Evolutionary conservation across 2,329 filamentous ascomycete genomes (phyloP).

Genomic region (Didymella glomerata): DNA sequence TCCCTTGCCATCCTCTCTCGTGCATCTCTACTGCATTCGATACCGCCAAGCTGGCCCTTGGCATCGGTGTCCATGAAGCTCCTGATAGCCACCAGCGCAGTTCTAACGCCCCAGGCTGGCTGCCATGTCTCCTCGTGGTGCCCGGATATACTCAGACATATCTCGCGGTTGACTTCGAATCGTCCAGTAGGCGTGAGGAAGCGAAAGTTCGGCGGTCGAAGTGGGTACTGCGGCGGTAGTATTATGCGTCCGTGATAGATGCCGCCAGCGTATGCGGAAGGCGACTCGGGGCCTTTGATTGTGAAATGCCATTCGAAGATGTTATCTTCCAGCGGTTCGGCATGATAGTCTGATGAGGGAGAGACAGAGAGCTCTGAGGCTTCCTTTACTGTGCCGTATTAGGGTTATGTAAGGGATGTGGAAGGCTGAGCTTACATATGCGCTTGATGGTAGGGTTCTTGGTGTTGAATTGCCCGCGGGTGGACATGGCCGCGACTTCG

Average conservation of each 20-base stretch:
- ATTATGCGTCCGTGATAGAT: slow-evolving; percentile 97
- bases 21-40: slow-evolving; percentile 74
- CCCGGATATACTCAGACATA: slow-evolving; percentile 90
- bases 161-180: slow-evolving; percentile 96
- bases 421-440: slow-evolving; percentile 67
- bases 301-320: slow-evolving; percentile 99
- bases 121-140: slow-evolving; percentile 99
- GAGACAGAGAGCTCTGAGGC: slow-evolving; percentile 82
- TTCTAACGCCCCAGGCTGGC: slow-evolving; percentile 95
- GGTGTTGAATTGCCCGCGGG: slow-evolving; percentile 66
- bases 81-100: slow-evolving; percentile 79
- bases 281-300: slow-evolving; percentile 82
- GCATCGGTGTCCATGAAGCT: slow-evolving; percentile 94
- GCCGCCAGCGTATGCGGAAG: slow-evolving; percentile 78
- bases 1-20: slow-evolving; percentile 74
- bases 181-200: slow-evolving; percentile 91
- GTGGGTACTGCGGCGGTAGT: slow-evolving; percentile 86
- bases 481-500: slow-evolving; percentile 46
- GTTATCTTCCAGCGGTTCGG: slow-evolving; percentile 84
- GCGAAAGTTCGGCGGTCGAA: slow-evolving; percentile 93
- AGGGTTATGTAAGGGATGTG: slow-evolving; percentile 25
- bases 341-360: slow-evolving; percentile 85
- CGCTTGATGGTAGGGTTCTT: slow-evolving; percentile 86
- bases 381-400: slow-evolving; percentile 74
- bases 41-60: slow-evolving; percentile 85